Percentiles rank a stretch among this genome's conserved stretches.
These are phyloP conservation scores for Macrolepiota dolichaula DNA, from an alignment of 768 basidiomycete species.

Conservation along the genomic window DNA sequence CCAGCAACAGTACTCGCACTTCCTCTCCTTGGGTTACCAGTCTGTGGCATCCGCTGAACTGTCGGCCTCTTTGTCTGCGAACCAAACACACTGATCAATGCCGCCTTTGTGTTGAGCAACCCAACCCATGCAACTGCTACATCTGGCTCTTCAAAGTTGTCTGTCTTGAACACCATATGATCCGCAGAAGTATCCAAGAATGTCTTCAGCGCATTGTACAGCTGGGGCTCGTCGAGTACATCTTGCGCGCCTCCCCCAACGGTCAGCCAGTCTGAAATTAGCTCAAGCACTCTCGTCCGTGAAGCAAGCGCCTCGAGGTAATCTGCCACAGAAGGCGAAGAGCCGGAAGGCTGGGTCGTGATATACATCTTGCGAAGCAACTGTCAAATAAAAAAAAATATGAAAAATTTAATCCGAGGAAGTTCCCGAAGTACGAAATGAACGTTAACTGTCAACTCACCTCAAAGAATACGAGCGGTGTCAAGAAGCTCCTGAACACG, in stretches of 20 bases:
- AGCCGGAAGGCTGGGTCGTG: conserved; percentile 41
- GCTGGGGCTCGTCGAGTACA: conserved; percentile 64
- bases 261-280: conserved; percentile 69
- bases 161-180: conserved; percentile 43
- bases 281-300: conserved; percentile 61
- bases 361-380: conserved; percentile 74
- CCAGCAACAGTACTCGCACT: conserved; percentile 7
- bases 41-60: conserved; percentile 11
- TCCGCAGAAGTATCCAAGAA: conserved; percentile 60
- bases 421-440: not conserved
- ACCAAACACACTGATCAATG: conserved; percentile 43
- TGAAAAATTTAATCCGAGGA: conserved; percentile 4
- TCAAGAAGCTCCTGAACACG: conserved; percentile 77
- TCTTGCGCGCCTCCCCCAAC: conserved; percentile 78
- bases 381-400: conserved; percentile 33
- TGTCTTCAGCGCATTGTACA: conserved; percentile 52
- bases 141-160: conserved; percentile 36
- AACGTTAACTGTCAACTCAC: conserved; percentile 33
- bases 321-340: conserved; percentile 39
- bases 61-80: conserved; percentile 63
- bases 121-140: conserved; percentile 45
- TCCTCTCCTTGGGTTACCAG: not conserved
- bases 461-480: conserved; percentile 82
- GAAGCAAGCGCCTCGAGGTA: conserved; percentile 46
- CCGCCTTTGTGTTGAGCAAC: conserved; percentile 38